These are phyloP conservation scores for Amaranthus cruentus DNA, from an alignment of 148 eudicot genomes.

Conservation along the genomic window DNA sequence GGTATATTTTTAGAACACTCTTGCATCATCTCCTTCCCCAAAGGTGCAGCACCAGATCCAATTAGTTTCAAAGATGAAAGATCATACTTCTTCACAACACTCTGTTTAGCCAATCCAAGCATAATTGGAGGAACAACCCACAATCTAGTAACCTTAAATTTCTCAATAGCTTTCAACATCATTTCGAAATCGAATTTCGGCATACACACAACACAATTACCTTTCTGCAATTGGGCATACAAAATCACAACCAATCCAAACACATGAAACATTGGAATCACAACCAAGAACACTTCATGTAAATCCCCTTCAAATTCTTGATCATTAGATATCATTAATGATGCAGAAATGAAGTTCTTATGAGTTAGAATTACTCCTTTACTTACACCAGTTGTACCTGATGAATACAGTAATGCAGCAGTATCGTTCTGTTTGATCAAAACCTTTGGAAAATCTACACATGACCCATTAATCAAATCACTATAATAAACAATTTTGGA, in stretches of 20 bases:
- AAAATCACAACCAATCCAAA: slow-evolving; percentile 55
- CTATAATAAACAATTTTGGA: slow-evolving; percentile 28
- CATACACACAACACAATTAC: slow-evolving; percentile 51
- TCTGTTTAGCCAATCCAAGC: slow-evolving; percentile 60
- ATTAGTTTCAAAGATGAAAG: slow-evolving; percentile 55
- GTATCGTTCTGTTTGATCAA: slow-evolving; percentile 41
- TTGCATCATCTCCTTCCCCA: slow-evolving; percentile 70
- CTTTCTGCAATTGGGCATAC: slow-evolving; percentile 58
- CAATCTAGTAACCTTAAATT: slow-evolving; percentile 47
- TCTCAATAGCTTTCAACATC: slow-evolving; percentile 57
- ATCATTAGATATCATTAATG: slow-evolving; percentile 47
- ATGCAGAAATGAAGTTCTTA: slow-evolving; percentile 51
- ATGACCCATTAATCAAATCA: slow-evolving; percentile 43
- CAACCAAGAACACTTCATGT: slow-evolving; percentile 45
- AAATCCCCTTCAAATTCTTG: slow-evolving; percentile 47
- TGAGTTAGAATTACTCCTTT: slow-evolving; percentile 72
- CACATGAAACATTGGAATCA: slow-evolving; percentile 82
- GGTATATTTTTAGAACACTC: slow-evolving; percentile 60
- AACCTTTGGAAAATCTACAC: slow-evolving; percentile 28
- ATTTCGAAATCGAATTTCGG: slow-evolving; percentile 49
- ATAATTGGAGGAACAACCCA: slow-evolving; percentile 83
- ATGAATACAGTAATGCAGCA: slow-evolving; percentile 61
- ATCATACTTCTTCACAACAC: slow-evolving; percentile 55
- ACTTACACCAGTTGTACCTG: slow-evolving; percentile 70
- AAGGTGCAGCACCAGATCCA: slow-evolving; percentile 81